Evolutionary conservation across 352 stramenopile species (phyloP), one percentile per base, ranked within the genome.

Genomic region (Peronospora farinosa): DNA sequence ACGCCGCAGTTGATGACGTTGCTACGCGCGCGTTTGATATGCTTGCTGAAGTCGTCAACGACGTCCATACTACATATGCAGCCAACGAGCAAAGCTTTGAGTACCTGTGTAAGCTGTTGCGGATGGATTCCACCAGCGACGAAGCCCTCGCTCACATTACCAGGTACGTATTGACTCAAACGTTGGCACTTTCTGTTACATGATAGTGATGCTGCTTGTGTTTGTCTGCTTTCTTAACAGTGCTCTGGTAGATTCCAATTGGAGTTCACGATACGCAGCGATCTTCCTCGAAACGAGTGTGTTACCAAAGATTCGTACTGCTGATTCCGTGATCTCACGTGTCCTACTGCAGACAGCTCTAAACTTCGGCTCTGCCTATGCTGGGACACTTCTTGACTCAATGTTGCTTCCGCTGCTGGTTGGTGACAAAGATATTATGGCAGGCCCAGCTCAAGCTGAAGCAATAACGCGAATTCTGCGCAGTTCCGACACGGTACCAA

Each of bases 301-400:
- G 7, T 47, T 83, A 21, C 76, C 79, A 0, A 84, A 79, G 40
- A 77, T 90, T 25, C 57, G 67, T 3, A 47, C 43, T 9, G 76
- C 76, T 33, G 49, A 74, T 0, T 86, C 74, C 0, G 76, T 88
- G 7, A 90, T 90, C 51, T 87, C 79, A n/a, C 76, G 79, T 5
- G 57, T 87, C 28, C 54, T 90, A 11, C 55, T 90, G 11, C 79
- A 85, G 51, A 77, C 76, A 1, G 63, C 60, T 19, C 51, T 88
- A 11, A 47, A 72, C 7, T 90, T 83, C 38, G 58, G 58, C 2
- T 69, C 80, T 36, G 67, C 46, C 15, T 88, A 86, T 47, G 42
- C 50, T 12, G 38, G 36, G 3, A 63, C 61, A 0, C 63, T 90
- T 16, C 19, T 82, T 47, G 69, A 83, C 12, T 72, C 72, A 23